phyloP scores from a whole-genome alignment of 805 yeast species.

The Tetrapisispora pingtungensis region DNA sequence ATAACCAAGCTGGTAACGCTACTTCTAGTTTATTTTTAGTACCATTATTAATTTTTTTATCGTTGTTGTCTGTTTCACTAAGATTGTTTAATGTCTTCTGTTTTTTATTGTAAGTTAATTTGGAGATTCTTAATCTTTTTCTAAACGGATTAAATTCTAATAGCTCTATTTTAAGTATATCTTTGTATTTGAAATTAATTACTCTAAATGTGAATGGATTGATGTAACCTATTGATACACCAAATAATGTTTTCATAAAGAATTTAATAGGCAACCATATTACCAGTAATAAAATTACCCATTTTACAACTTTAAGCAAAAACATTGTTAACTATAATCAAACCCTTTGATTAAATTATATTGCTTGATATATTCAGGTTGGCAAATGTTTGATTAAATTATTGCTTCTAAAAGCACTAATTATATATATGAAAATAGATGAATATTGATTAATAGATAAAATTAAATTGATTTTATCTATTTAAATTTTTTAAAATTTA shows the following conservation, averaged over 20 bases:
- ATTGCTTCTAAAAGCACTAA: no score
- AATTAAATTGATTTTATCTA: no score
- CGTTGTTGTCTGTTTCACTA: not conserved
- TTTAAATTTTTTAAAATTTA: no score
- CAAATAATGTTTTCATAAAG: not conserved
- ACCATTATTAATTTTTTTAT: not conserved
- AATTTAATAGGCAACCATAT: not conserved
- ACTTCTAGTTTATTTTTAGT: not conserved
- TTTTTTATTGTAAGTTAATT: no score
- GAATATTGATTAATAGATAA: no score
- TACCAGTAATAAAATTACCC: not conserved
- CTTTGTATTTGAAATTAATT: conserved; percentile 7
- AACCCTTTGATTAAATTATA: no score
- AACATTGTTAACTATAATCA: not conserved
- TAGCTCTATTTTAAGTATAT: conserved; percentile 8
- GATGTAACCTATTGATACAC: conserved; percentile 9
- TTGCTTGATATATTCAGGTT: no score
- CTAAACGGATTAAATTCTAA: conserved; percentile 14
- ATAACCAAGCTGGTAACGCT: not conserved
- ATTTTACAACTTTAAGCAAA: not conserved
- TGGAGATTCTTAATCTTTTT: conserved; percentile 10
- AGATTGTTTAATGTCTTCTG: no score
- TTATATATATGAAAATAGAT: no score
- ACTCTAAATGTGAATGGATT: conserved; percentile 17
- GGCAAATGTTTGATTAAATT: no score